Evolutionary conservation across 2,329 filamentous ascomycete species (phyloP), one percentile per base, ranked within the genome.

Genomic region (Fusarium mangiferae): DNA sequence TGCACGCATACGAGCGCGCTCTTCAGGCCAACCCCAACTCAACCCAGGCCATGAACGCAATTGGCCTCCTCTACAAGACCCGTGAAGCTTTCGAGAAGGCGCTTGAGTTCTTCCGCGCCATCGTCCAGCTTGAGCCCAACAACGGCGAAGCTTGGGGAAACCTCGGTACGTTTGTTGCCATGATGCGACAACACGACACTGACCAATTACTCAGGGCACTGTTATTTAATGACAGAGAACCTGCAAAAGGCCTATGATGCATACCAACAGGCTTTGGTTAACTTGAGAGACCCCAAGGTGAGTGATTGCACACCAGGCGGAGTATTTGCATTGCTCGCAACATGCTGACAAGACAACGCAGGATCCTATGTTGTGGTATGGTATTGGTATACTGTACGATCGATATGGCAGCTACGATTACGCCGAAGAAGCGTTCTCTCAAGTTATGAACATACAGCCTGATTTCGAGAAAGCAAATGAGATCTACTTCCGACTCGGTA

Each of bases 401-500:
- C 89, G 96, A 59, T 99, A 98, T 80, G 96, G 96, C 12, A 98
- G 95, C 35, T 89, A 98, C 52, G 96, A 99, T 79, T 97, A 98
- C 82, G 96, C 96, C 75, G 96, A 98, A 82, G 96, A 98, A 81
- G 96, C 96, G 10, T 98, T 98, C 81, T 98, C 96, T 5, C 94
- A 98, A 80, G 96, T 99, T 72, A 98, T 99, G 96, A 93, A 94
- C 77, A 98, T 99, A 92, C 93, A 98, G 79, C 96, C 96, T 9
- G 92, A 95, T 77, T 98, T 98, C 77, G 96, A 99, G 80, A 99
- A 99, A 88, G 95, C 96, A 65, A 98, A 98, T 80, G 96, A 99
- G 82, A 98, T 99, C 61, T 99, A 98, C 83, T 99, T 99, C 84
- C 91, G 96, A 35, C 89, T 99, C 14, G 96, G 96, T n/a, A 99